Base-by-base conservation (phyloP, 805 yeast species). In the Spathaspora passalidarum region DNA sequence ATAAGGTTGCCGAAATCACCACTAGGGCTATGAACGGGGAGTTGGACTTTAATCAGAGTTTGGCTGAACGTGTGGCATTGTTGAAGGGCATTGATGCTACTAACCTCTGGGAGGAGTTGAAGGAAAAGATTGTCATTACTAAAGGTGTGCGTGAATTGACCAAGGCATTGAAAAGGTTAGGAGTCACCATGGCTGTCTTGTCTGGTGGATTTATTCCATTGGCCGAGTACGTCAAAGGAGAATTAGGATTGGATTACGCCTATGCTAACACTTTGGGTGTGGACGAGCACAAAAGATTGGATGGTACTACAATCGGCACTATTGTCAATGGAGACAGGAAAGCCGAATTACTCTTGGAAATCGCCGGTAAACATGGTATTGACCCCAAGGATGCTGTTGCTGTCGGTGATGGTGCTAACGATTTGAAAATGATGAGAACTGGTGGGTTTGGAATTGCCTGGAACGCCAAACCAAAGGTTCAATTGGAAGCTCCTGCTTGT, bases 401-500 rank as follows among this genome's bases (percentile, higher is more conserved):
- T 41, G 86, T 92, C 32, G 98, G 98, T 32, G 98, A 94, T 62
- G 99, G 99, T 32, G 97, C 98, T 19, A 94, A 94, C 59, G 99
- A 94, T 67, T 71, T 94, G 59, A 78, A 79, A 38, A 95, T 95
- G 90, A 94, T 94, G 98, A 78, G 72, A 2, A 80, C 68, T 11
- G 97, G 96, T 2, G 98, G 98, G 0, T 86, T 81, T 61, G 99
- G 99, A 17, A 75, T 94, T 44, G 99, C 99, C 0, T 94, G 97
- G 95, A 87, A 89, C 62, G 99, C 98, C 17, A 94, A 94, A 63
- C 97, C 98, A 18, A 82, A 76, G 52, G 99, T 94, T 2, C 97
- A 90, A 63, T 62, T 67, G 47, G 69, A 73, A 53, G 98, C 99
- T 0, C 97, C 97, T 16, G 75, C 88, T 37, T 76, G 86, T 49